Conservation (phyloP, 2,329 filamentous ascomycete genomes). For the Microsporum canis region DNA sequence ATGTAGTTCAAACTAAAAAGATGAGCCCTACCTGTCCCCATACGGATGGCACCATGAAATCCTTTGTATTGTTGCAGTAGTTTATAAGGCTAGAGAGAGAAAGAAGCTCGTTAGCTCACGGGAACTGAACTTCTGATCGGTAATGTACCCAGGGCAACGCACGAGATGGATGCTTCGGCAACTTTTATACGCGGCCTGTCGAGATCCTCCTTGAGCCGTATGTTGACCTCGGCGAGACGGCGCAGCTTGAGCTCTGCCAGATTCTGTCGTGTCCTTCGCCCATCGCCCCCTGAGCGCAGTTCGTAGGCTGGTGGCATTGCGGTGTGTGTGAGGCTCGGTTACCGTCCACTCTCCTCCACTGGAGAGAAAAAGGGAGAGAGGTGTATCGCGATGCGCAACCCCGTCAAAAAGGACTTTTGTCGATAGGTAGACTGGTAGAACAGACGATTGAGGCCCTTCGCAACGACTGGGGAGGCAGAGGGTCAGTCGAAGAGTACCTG, state of each 20-base stretch:
- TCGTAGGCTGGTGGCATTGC: slow-evolving; percentile 53
- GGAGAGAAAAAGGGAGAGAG: not conserved
- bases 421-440: not conserved
- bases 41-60: slow-evolving; percentile 97
- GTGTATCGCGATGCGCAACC: slow-evolving; percentile 2
- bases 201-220: slow-evolving; percentile 86
- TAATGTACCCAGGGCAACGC: slow-evolving; percentile 25
- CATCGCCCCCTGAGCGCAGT: slow-evolving; percentile 52
- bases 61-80: slow-evolving; percentile 94
- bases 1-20: not conserved
- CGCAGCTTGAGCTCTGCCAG: slow-evolving; percentile 98
- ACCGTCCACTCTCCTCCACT: not conserved
- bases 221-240: slow-evolving; percentile 92
- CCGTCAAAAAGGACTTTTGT: not conserved
- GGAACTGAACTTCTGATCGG: not conserved
- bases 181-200: slow-evolving; percentile 92
- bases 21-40: slow-evolving; percentile 59
- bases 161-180: slow-evolving; percentile 84
- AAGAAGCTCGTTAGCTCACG: slow-evolving; percentile 1
- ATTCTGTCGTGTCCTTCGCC: slow-evolving; percentile 92
- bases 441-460: not conserved
- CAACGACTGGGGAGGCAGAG: not conserved
- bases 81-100: slow-evolving; percentile 65
- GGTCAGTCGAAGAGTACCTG: not conserved
- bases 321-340: not conserved